A percentile compares a stretch with the other conserved stretches of the same genome.
Conservation (phyloP, 1,139 yeast genomes). For the Geotrichum phurueaensis region DNA sequence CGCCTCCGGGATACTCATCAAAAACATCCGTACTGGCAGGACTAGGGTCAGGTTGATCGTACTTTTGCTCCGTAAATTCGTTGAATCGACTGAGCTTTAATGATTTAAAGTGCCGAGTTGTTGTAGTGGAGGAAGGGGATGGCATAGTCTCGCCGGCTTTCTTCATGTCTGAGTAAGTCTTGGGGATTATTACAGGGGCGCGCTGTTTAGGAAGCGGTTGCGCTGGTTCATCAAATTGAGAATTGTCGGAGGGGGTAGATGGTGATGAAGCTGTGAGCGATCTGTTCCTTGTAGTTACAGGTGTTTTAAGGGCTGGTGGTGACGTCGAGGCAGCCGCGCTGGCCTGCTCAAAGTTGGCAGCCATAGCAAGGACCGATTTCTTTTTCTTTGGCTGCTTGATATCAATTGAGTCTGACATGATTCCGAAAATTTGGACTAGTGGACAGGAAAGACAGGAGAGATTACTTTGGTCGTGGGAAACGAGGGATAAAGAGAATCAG, state of each 20-base stretch:
- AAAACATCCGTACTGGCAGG: not conserved
- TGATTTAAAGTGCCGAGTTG: constrained; percentile 3
- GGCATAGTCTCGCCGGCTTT: constrained; percentile 12
- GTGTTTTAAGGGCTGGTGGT: not conserved
- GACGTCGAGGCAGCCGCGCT: constrained; percentile 3
- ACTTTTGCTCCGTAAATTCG: constrained; percentile 8
- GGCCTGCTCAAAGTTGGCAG: constrained; percentile 6
- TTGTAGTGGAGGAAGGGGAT: not conserved
- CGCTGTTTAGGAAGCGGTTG: not conserved
- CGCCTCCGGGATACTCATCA: constrained; percentile 1
- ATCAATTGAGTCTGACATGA: not conserved
- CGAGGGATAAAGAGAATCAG: not conserved
- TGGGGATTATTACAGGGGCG: constrained; percentile 13
- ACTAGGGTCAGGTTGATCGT: not conserved
- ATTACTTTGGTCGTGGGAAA: not conserved
- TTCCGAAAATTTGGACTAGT: not conserved
- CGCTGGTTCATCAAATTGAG: not conserved
- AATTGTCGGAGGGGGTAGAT: not conserved
- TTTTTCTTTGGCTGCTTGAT: not conserved
- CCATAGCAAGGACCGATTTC: constrained; percentile 6
- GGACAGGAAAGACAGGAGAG: not conserved
- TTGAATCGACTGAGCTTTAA: constrained; percentile 12
- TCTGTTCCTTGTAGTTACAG: not conserved
- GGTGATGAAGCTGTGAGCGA: not conserved
- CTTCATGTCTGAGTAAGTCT: constrained; percentile 12